Conservation (phyloP, 2,329 filamentous ascomycete genomes). For the Periconia macrospinosa region DNA sequence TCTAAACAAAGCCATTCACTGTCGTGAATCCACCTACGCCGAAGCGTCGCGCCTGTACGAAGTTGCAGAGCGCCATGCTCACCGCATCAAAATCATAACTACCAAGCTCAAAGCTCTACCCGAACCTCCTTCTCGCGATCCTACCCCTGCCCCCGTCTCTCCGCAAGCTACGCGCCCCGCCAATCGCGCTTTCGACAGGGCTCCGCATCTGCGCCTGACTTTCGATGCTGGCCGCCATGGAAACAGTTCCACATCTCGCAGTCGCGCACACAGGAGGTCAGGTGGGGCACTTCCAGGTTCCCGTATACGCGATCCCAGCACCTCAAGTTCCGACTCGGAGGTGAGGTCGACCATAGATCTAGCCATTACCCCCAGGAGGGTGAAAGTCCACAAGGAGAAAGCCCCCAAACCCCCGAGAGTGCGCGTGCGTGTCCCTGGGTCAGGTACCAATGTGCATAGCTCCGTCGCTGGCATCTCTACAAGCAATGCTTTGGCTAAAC, state of each 20-base stretch:
- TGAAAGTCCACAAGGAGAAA: slow-evolving; percentile 34
- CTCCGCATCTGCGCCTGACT: slow-evolving; percentile 33
- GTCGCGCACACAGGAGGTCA: slow-evolving; percentile 26
- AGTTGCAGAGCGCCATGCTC: slow-evolving; percentile 59
- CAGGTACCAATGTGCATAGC: slow-evolving; percentile 58
- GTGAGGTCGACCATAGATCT: slow-evolving; percentile 21
- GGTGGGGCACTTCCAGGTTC: slow-evolving; percentile 17
- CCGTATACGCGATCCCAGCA: slow-evolving; percentile 16
- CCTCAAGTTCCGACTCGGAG: slow-evolving; percentile 20
- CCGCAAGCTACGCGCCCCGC: slow-evolving; percentile 46
- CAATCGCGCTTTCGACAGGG: slow-evolving; percentile 23
- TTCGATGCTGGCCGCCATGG: slow-evolving; percentile 27
- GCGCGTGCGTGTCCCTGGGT: slow-evolving; percentile 45
- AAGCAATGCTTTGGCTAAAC: slow-evolving; percentile 61
- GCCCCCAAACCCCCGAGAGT: slow-evolving; percentile 46
- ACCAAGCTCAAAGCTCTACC: slow-evolving; percentile 64
- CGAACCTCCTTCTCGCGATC: slow-evolving; percentile 62
- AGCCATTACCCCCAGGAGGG: slow-evolving; percentile 17
- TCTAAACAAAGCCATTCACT: slow-evolving; percentile 57
- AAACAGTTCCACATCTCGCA: slow-evolving; percentile 19
- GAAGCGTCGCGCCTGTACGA: slow-evolving; percentile 61
- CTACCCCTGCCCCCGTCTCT: slow-evolving; percentile 55
- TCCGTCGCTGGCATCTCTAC: slow-evolving; percentile 61
- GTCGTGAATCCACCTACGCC: slow-evolving; percentile 58
- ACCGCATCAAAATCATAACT: slow-evolving; percentile 61